Conservation (phyloP, 1,139 yeast genomes). For the Suhomyces terraborum region DNA sequence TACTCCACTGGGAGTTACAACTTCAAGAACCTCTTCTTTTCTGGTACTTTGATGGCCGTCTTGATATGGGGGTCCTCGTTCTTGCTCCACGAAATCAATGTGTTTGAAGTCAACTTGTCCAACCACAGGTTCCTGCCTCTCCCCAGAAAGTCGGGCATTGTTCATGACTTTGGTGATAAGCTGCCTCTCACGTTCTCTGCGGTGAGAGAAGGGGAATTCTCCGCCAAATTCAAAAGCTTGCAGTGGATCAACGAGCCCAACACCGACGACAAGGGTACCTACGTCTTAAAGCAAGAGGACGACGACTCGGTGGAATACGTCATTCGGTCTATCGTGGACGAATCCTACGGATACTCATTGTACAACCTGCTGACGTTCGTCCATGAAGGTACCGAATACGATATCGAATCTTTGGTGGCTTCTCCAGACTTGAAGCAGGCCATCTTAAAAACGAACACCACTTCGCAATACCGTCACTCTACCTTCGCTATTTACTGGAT, state of each 20-base stretch:
- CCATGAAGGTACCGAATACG: constrained; percentile 40
- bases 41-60: constrained; percentile 30
- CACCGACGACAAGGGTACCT: constrained; percentile 55
- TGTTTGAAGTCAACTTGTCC: constrained; percentile 16
- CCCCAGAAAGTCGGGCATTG: neutral
- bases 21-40: constrained; percentile 20
- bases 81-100: constrained; percentile 31
- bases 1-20: constrained; percentile 9
- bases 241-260: constrained; percentile 68
- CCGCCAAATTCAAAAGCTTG: constrained; percentile 50
- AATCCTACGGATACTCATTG: constrained; percentile 43
- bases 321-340: constrained; percentile 54
- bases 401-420: constrained; percentile 55
- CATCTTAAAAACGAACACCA: constrained; percentile 53
- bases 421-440: constrained; percentile 66
- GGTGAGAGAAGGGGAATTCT: constrained; percentile 53
- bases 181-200: constrained; percentile 33
- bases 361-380: constrained; percentile 52
- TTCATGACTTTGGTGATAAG: constrained; percentile 24
- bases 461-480: constrained; percentile 51
- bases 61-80: constrained; percentile 45
- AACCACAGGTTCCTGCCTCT: neutral
- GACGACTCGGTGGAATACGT: constrained; percentile 31
- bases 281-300: constrained; percentile 40
- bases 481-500: constrained; percentile 45